phyloP scores from a whole-genome alignment of 805 yeast species.

The Candida vaughaniae region DNA sequence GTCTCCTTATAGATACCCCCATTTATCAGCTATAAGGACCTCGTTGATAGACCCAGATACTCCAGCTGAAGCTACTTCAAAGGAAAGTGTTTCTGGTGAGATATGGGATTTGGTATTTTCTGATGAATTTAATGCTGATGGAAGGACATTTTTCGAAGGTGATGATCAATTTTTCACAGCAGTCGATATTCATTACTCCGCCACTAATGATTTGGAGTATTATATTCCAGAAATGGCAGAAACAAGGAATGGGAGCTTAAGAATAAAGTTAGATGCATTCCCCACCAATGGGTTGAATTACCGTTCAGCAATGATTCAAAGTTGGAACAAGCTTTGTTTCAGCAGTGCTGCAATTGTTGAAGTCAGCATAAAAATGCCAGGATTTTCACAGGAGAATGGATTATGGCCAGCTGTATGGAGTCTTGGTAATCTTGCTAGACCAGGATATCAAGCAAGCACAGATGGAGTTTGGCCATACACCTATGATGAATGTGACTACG shows the following conservation, averaged over 20 bases:
- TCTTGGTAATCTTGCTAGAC: conserved; percentile 37
- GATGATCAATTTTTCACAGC: conserved; percentile 41
- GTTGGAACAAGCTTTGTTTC: conserved; percentile 36
- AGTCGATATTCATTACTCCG: conserved; percentile 34
- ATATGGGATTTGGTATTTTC: conserved; percentile 35
- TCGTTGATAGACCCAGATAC: conserved; percentile 72
- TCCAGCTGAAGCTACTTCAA: conserved; percentile 51
- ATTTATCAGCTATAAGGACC: conserved; percentile 58
- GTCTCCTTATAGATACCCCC: conserved; percentile 57
- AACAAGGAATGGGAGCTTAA: conserved; percentile 33
- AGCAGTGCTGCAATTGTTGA: conserved; percentile 29
- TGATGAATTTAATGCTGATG: conserved; percentile 40
- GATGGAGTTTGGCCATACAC: conserved; percentile 43
- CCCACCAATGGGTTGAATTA: conserved; percentile 27
- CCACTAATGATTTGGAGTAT: conserved; percentile 40
- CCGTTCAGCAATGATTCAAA: conserved; percentile 37
- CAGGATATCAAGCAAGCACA: conserved; percentile 34
- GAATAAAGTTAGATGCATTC: conserved; percentile 32
- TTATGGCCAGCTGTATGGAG: conserved; percentile 43
- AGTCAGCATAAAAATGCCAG: conserved; percentile 30
- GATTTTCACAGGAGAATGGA: conserved; percentile 29
- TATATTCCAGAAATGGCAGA: conserved; percentile 37
- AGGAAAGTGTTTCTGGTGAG: conserved; percentile 37
- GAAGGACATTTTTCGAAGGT: conserved; percentile 37
- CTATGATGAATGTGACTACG: conserved; percentile 36